Percentiles rank a stretch among this genome's conserved stretches.
phyloP scores from a whole-genome alignment of 1,284 basidiomycete species.

The Cystobasidiaceae sp. region DNA sequence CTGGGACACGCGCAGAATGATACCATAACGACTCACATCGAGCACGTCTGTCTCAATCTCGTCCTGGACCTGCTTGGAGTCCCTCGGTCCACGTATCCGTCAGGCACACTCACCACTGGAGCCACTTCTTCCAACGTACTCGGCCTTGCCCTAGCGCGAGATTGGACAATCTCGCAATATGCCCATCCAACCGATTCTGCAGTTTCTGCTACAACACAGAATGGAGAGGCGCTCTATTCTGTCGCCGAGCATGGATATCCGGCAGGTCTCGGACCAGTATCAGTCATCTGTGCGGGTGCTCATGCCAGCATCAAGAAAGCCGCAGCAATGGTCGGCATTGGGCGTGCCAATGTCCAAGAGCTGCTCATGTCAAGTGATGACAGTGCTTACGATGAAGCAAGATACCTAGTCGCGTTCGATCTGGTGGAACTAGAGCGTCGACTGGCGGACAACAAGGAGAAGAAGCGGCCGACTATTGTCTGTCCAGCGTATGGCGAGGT shows the following conservation, averaged over 20 bases:
- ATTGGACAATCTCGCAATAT: conserved; percentile 32
- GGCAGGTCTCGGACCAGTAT: conserved; percentile 47
- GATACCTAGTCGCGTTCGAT: conserved; percentile 46
- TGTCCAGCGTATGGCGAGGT: conserved; percentile 52
- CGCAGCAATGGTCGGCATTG: conserved; percentile 51
- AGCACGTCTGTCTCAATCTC: conserved; percentile 49
- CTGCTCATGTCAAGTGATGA: conserved; percentile 36
- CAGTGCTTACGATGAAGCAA: conserved; percentile 27
- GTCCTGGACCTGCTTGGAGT: conserved; percentile 50
- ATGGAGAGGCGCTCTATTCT: conserved; percentile 44
- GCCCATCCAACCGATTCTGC: background rate
- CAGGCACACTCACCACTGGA: conserved; percentile 52
- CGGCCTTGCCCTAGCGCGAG: conserved; percentile 47
- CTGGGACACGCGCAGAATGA: no score
- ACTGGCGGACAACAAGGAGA: conserved; percentile 41
- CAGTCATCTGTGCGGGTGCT: conserved; percentile 50
- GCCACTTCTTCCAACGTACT: conserved; percentile 54
- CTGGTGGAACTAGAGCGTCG: conserved; percentile 45
- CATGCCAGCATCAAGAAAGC: conserved; percentile 53
- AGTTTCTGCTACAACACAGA: conserved; percentile 36
- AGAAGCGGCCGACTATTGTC: conserved; percentile 48
- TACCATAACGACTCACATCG: conserved; percentile 49
- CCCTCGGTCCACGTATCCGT: conserved; percentile 44
- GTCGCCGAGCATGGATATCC: conserved; percentile 50
- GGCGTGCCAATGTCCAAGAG: conserved; percentile 48